Base-by-base conservation (phyloP, 2,329 filamentous ascomycete species). In the Colletotrichum gigasporum region DNA sequence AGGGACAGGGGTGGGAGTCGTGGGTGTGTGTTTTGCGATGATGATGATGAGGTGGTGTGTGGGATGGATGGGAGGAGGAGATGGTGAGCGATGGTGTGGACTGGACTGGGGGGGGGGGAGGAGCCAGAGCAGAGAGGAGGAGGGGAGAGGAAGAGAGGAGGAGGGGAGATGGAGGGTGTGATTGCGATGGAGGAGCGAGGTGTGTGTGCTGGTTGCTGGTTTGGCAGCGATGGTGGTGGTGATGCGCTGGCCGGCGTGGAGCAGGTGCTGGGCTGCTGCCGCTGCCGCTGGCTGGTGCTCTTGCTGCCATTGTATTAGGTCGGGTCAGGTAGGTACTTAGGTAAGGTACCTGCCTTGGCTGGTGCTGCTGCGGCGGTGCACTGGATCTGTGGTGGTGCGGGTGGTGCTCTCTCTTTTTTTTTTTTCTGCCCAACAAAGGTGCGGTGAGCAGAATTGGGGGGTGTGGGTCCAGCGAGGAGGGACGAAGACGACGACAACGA, bases 371-470 rank as follows among this genome's bases (percentile, higher is more conserved):
- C n/a, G n/a, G n/a, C n/a, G n/a, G n/a, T n/a, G n/a, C n/a, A n/a
- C n/a, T n/a, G n/a, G n/a, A n/a, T n/a, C n/a, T n/a, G n/a, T n/a
- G n/a, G n/a, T n/a, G n/a, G n/a, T n/a, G n/a, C n/a, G n/a, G n/a
- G n/a, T n/a, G n/a, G n/a, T n/a, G n/a, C n/a, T n/a, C n/a, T n/a
- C n/a, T n/a, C n/a, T n/a, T n/a, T n/a, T n/a, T n/a, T n/a, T n/a
- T n/a, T n/a, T n/a, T 54, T 61, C 39, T 60, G 47, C 47, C 41
- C 34, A 18, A 39, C 16, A 60, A 64, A 61, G 55, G 61, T 48
- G 61, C 61, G 61, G 61, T 64, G 61, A 64, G 48, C 32, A 16
- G 39, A 50, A 53, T 20, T 26, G 26, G 56, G 56, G 56, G 61
- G 56, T 37, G 56, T 64, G 61, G 56, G 61, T 35, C 48, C 41